Percentiles rank a stretch among this genome's conserved stretches.
phyloP scores from a whole-genome alignment of 768 basidiomycete species.

The Mycena vitilis region DNA sequence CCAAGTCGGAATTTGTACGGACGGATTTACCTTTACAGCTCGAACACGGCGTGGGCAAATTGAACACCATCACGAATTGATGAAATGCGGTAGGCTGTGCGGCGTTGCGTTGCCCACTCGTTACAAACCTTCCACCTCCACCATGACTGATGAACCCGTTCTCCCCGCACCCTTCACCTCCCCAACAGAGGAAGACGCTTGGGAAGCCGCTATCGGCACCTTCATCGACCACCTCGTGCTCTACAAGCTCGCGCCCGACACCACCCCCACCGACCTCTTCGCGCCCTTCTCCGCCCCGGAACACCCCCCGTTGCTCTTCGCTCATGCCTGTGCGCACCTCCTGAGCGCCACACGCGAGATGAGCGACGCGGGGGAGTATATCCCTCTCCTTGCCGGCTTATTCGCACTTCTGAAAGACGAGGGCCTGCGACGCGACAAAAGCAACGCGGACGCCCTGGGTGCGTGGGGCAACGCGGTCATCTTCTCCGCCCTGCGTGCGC shows the following conservation, averaged over 20 bases:
- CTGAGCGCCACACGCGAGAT: conserved; percentile 25
- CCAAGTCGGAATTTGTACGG: too few species aligned
- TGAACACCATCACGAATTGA: too few species aligned
- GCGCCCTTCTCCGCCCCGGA: conserved; percentile 26
- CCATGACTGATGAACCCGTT: background rate
- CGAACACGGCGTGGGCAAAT: too few species aligned
- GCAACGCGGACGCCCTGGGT: background rate
- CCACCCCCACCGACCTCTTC: conserved; percentile 24
- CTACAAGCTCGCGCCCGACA: conserved; percentile 24
- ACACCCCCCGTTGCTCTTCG: conserved; percentile 27
- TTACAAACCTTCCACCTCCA: background rate
- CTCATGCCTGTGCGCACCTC: conserved; percentile 24
- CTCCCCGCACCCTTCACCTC: conserved; percentile 22
- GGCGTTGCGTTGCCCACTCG: too few species aligned
- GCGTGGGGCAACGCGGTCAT: conserved; percentile 24
- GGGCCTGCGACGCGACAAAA: conserved; percentile 24
- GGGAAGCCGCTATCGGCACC: conserved; percentile 17
- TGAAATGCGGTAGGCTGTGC: too few species aligned
- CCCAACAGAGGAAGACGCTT: conserved; percentile 26
- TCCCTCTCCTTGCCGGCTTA: conserved; percentile 25
- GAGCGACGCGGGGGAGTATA: conserved; percentile 20
- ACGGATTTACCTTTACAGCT: too few species aligned
- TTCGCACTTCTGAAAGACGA: conserved; percentile 32
- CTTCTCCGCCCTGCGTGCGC: conserved; percentile 23
- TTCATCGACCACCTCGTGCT: conserved; percentile 29